Percentiles rank a stretch among this genome's conserved stretches.
phyloP scores from a whole-genome alignment of 2,329 filamentous ascomycete species.

The Xylariaceae sp. region DNA sequence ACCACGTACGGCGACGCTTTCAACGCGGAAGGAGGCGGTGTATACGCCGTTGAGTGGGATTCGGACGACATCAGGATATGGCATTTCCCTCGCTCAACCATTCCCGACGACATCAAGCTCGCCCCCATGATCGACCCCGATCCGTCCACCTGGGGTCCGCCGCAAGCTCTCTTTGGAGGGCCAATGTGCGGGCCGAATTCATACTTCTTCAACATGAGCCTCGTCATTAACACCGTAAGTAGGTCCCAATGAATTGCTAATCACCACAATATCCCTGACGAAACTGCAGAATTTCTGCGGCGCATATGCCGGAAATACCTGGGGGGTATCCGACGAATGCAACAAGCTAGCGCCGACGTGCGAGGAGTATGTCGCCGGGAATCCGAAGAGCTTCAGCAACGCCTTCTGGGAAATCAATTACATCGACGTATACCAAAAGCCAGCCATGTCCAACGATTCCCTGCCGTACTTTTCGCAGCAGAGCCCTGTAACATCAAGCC shows the following conservation, averaged over 20 bases:
- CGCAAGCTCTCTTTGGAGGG: conserved; percentile 65
- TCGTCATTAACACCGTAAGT: conserved; percentile 64
- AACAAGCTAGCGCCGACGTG: conserved; percentile 42
- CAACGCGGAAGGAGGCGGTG: conserved; percentile 62
- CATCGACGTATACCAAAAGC: conserved; percentile 44
- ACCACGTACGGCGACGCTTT: conserved; percentile 59
- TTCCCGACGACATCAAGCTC: conserved; percentile 61
- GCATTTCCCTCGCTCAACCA: conserved; percentile 64
- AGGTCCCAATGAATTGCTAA: background rate
- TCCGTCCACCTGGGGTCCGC: conserved; percentile 63
- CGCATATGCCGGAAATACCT: conserved; percentile 58
- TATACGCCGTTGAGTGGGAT: conserved; percentile 71
- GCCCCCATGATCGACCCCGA: conserved; percentile 50
- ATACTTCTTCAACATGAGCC: conserved; percentile 64
- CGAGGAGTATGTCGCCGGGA: conserved; percentile 43
- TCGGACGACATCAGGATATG: conserved; percentile 64
- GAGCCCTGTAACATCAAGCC: conserved; percentile 3
- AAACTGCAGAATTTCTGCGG: conserved; percentile 66
- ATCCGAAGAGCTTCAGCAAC: conserved; percentile 41
- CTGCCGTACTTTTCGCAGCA: conserved; percentile 12
- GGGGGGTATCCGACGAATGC: conserved; percentile 40
- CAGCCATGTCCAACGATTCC: conserved; percentile 9
- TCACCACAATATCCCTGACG: background rate
- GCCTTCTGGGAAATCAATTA: conserved; percentile 53
- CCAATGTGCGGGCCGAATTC: conserved; percentile 59